Conservation (phyloP, 73 alveolate genomes). For the Stentor coeruleus region DNA sequence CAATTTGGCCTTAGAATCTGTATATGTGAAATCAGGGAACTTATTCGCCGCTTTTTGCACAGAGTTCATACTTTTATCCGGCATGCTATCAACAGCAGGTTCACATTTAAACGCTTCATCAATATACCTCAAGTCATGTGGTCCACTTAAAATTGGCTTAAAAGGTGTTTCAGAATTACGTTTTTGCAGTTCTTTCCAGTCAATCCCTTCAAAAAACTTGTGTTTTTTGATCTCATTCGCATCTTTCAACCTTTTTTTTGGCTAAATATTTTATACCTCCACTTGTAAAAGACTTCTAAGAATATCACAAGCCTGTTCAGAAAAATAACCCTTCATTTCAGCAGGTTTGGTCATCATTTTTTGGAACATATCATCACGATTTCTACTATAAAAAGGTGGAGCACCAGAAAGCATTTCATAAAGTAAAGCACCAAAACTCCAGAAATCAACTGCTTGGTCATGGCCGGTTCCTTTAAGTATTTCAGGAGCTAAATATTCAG, state of each 20-base stretch:
- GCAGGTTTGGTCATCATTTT: slow-evolving; percentile 57
- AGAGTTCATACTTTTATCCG: no score
- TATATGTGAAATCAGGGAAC: no score
- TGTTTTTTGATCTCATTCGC: slow-evolving; percentile 84
- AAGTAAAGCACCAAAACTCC: slow-evolving; percentile 57
- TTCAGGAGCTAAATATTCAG: slow-evolving; percentile 87
- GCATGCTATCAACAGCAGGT: slow-evolving; percentile 9
- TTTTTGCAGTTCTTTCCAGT: slow-evolving; percentile 84
- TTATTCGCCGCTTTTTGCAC: no score
- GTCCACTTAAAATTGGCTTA: slow-evolving; percentile 61
- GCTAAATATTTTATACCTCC: no score
- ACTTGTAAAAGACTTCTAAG: slow-evolving; percentile 21
- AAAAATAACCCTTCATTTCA: slow-evolving; percentile 58
- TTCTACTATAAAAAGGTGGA: slow-evolving; percentile 80
- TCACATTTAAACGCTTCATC: slow-evolving; percentile 37
- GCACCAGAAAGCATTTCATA: slow-evolving; percentile 86
- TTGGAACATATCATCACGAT: slow-evolving; percentile 42
- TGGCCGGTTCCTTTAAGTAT: slow-evolving; percentile 34
- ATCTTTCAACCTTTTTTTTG: slow-evolving; percentile 45
- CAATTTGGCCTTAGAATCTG: no score
- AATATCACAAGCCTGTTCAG: slow-evolving; percentile 62
- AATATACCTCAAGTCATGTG: slow-evolving; percentile 38
- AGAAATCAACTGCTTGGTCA: slow-evolving; percentile 58
- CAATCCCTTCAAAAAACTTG: slow-evolving; percentile 85
- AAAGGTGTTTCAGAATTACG: slow-evolving; percentile 86